Base-by-base conservation (phyloP, 2,329 filamentous ascomycete genomes). In the Aspergillaceae sp. region DNA sequence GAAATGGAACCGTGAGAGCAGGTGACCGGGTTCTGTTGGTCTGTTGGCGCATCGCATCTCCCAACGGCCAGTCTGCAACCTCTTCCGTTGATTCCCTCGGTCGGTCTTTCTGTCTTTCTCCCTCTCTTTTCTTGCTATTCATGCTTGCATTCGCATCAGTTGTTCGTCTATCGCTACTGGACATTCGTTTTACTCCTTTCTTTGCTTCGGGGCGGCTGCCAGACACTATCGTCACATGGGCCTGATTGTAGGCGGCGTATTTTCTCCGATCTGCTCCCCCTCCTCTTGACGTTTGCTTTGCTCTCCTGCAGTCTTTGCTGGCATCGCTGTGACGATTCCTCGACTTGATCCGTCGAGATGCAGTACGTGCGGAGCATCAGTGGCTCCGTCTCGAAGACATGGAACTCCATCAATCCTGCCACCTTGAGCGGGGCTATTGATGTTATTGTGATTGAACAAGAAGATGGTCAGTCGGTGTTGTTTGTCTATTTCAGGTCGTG, bases 341-440 rank as follows among this genome's bases (percentile, higher is more conserved):
- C 46, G 46, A 51, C 40, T 52, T 44, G 44, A 48, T 45, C 40
- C 51, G 51, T 54, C 59, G 63, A 74, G 67, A 97, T 97, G 92
- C 90, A 97, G 77, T 97, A 97, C 86, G 90, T 97, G 57, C 82
- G 92, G 57, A 94, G 90, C 63, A 80, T 97, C 59, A 92, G 88
- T 69, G 90, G 90, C 66, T 94, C 89, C 44, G 91, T 98, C 60
- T 94, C 90, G 58, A 96, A 92, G 73, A 91, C 92, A 68, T 98
- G 92, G 92, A 98, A 98, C 71, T 96, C 90, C 28, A 94, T 98
- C 76, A 98, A 98, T 69, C 92, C 92, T 43, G 89, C 92, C 40
- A 98, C 92, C 8, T 80, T 98, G 47, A 95, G 88, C 72, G 92
- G 92, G 62, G 92, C 92, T 62, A 97, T 98, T 72, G 92, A 98